Percentiles rank a stretch among this genome's conserved stretches.
Evolutionary conservation across 495 filamentous ascomycete species (phyloP).

Genomic region (Copromyces sp.): DNA sequence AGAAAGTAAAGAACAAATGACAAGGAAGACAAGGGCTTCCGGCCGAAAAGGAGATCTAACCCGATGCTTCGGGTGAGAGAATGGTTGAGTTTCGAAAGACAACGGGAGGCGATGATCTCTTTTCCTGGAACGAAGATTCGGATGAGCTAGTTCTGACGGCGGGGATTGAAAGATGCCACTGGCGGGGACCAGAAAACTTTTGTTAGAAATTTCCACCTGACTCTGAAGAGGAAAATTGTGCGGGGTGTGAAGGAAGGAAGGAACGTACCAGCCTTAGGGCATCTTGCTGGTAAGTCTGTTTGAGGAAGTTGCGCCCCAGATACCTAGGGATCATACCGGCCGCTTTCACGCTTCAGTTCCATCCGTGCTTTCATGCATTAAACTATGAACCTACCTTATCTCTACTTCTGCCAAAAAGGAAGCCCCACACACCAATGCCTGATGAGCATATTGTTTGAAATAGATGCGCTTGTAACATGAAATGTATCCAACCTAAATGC

Average conservation of each 20-base stretch:
- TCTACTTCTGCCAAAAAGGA: not conserved
- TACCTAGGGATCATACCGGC: not conserved
- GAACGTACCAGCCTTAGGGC: not conserved
- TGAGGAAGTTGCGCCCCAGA: not conserved
- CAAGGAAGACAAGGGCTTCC: not conserved
- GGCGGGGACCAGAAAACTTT: not conserved
- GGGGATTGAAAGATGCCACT: not conserved
- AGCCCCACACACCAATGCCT: not conserved
- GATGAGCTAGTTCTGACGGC: not conserved
- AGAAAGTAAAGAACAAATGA: not conserved
- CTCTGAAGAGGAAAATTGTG: not conserved
- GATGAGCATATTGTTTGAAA: not conserved
- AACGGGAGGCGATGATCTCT: not conserved
- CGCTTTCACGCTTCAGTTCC: not conserved
- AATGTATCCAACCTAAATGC: not conserved
- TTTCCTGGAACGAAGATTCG: not conserved
- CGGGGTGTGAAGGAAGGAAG: not conserved
- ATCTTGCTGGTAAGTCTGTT: not conserved
- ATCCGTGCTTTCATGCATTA: not conserved
- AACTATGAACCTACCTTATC: not conserved
- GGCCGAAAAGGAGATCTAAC: not conserved
- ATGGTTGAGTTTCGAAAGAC: not conserved
- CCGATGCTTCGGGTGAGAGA: not conserved
- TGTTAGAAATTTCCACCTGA: not conserved
- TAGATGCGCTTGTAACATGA: not conserved